Evolutionary conservation across 2,329 filamentous ascomycete genomes (phyloP).

Genomic region (Arthrobotrys iridis): DNA sequence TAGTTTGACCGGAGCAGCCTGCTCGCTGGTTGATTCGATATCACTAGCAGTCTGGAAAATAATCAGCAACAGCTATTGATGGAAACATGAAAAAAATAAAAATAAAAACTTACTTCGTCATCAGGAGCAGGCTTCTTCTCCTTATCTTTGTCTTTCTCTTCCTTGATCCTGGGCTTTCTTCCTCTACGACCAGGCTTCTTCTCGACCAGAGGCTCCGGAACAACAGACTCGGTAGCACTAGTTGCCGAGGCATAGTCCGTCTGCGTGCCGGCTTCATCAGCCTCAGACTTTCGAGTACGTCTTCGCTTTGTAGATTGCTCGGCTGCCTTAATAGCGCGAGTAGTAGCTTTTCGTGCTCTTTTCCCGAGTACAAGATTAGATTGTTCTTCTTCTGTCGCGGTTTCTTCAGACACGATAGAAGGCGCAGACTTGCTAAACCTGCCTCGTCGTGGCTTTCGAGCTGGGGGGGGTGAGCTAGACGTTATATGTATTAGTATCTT

Average conservation of each 20-base stretch:
- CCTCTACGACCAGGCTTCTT: slow-evolving; percentile 40
- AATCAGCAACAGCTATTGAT: background rate
- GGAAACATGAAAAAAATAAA: background rate
- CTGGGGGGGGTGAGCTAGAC: background rate
- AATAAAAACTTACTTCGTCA: slow-evolving; percentile 16
- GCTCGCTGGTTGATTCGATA: slow-evolving; percentile 18
- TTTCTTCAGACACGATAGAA: slow-evolving; percentile 44
- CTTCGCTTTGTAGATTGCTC: slow-evolving; percentile 48
- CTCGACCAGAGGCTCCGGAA: slow-evolving; percentile 30
- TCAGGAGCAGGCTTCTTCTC: slow-evolving; percentile 8
- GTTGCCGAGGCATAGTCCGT: slow-evolving; percentile 40
- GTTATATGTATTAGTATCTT: background rate
- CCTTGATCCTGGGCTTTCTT: slow-evolving; percentile 23
- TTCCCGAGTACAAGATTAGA: slow-evolving; percentile 19
- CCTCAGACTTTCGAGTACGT: slow-evolving; percentile 38
- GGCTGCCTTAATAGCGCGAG: slow-evolving; percentile 52
- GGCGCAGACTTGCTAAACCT: slow-evolving; percentile 26
- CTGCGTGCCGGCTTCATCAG: slow-evolving; percentile 8
- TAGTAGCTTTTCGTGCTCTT: slow-evolving; percentile 41
- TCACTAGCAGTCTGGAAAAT: slow-evolving; percentile 35
- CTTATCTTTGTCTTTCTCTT: slow-evolving; percentile 1
- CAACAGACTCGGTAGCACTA: slow-evolving; percentile 43
- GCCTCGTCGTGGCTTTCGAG: slow-evolving; percentile 14
- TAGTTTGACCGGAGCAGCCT: background rate
- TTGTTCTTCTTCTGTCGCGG: slow-evolving; percentile 44